Evolutionary conservation across 208 protist genomes (phyloP).

Genomic region (Wallacemonas sp.): DNA sequence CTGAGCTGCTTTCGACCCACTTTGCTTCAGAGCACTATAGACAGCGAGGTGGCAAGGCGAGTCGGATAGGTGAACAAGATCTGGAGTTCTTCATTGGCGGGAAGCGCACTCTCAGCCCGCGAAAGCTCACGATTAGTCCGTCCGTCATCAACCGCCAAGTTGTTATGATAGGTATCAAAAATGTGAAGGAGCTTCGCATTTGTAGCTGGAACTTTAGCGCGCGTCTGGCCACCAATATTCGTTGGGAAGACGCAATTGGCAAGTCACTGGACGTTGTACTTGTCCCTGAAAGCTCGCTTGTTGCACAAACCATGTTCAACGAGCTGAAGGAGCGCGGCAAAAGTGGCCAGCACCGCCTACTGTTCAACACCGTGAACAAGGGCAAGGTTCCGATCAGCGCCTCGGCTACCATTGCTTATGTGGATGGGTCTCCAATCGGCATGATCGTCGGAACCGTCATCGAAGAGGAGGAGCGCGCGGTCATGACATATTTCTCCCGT

Average conservation of each 20-base stretch:
- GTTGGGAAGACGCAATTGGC: conserved; percentile 26
- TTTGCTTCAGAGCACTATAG: conserved; percentile 14
- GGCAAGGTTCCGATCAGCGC: conserved; percentile 29
- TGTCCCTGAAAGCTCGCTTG: conserved; percentile 18
- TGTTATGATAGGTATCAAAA: conserved; percentile 37
- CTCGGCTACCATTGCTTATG: conserved; percentile 25
- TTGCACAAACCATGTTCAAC: conserved; percentile 21
- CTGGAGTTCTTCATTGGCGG: conserved; percentile 27
- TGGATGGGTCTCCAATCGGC: conserved; percentile 26
- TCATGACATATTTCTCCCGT: conserved; percentile 36
- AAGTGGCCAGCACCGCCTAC: conserved; percentile 19
- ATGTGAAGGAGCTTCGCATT: conserved; percentile 24
- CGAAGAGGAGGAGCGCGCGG: conserved; percentile 29
- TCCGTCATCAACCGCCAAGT: conserved; percentile 28
- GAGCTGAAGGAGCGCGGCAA: conserved; percentile 22
- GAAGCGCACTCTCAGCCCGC: conserved; percentile 8
- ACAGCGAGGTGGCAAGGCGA: conserved; percentile 6
- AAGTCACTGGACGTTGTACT: conserved; percentile 34
- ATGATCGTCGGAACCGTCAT: conserved; percentile 39
- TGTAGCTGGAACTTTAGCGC: conserved; percentile 43
- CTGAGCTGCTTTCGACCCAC: conserved; percentile 25
- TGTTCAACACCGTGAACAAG: conserved; percentile 30
- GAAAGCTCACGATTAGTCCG: conserved; percentile 13
- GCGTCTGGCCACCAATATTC: conserved; percentile 23
- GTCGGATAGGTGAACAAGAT: conserved; percentile 11